Base-by-base conservation (phyloP, 2,329 filamentous ascomycete genomes). In the Canariomyces notabilis region DNA sequence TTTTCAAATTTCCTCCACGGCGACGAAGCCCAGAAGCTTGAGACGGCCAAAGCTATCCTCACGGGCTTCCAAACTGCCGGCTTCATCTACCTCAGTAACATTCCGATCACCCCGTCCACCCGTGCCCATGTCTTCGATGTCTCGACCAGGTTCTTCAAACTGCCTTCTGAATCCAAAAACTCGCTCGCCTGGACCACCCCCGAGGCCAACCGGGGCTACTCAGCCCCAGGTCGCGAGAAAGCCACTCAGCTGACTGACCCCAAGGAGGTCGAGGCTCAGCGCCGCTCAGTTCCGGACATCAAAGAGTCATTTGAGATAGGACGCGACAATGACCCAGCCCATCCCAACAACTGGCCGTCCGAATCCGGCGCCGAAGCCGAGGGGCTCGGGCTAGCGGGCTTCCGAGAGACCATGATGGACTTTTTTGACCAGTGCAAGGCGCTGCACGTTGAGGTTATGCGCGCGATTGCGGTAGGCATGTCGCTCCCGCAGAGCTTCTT, bases 41-140 rank as follows among this genome's bases (percentile, higher is more conserved):
- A 75, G 35, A 81, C 86, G 1, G 89, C 89, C 18, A 67, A 80
- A 43, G 79, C 84, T 33, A 82, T 95, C 56, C 80, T 91, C 11
- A 62, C 80, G 43, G 89, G 87, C 34, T 95, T 96, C 70, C 85
- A 89, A 59, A 83, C 78, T 1, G 86, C 89, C 2, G 90, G 90
- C 47, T 95, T 96, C 72, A 79, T 96, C 61, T 95, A 95, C 67
- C 79, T 95, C 32, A 83, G 83, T 57, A 87, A 91, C 65, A 83
- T 91, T 55, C 79, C 85, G 33, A 84, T 95, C 50, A 67, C 81
- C 0, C 59, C 76, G 3, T 68, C 76, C 7, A 74, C 75, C 8
- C 69, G 89, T 11, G 64, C 75, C 49, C 66, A 75, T 47, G 76
- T 84, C 49, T 94, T 93, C 63, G 63, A 71, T 51, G 73, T 75